Evolutionary conservation across 2,329 filamentous ascomycete genomes (phyloP).

Genomic region (Venturia nashicola): DNA sequence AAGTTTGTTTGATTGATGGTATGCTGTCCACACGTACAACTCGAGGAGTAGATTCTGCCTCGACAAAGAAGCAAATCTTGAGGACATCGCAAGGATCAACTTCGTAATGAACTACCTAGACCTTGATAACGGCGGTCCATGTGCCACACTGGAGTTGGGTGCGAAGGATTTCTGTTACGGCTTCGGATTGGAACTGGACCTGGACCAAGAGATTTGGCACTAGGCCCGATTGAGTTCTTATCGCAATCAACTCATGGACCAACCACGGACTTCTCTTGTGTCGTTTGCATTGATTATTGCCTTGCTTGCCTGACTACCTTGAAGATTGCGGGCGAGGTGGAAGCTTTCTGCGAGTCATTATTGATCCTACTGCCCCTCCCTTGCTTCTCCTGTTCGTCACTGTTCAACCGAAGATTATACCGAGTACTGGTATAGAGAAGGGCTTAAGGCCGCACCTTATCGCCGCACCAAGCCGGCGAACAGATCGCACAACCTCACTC

Average conservation of each 20-base stretch:
- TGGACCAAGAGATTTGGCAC: not conserved
- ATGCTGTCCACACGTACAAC: slow-evolving; percentile 48
- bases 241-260: not conserved
- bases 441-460: too few species aligned
- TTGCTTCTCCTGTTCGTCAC: not conserved
- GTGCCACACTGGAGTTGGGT: not conserved
- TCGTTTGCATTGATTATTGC: not conserved
- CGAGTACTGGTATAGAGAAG: too few species aligned
- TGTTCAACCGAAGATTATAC: not conserved
- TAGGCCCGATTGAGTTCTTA: not conserved
- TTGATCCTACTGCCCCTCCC: not conserved
- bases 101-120: not conserved
- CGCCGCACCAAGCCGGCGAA: not conserved
- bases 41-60: slow-evolving; percentile 69
- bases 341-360: not conserved
- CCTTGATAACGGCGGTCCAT: not conserved
- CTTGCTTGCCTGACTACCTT: not conserved
- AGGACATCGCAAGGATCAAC: not conserved
- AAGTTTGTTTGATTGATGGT: not conserved
- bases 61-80: slow-evolving; percentile 38
- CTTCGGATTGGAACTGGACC: too few species aligned
- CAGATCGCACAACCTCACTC: not conserved
- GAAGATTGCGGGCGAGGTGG: not conserved
- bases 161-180: not conserved
- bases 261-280: not conserved